Percentiles rank a stretch among this genome's conserved stretches.
Conservation (phyloP, 306 rosid genomes). For the Prunus mume region DNA sequence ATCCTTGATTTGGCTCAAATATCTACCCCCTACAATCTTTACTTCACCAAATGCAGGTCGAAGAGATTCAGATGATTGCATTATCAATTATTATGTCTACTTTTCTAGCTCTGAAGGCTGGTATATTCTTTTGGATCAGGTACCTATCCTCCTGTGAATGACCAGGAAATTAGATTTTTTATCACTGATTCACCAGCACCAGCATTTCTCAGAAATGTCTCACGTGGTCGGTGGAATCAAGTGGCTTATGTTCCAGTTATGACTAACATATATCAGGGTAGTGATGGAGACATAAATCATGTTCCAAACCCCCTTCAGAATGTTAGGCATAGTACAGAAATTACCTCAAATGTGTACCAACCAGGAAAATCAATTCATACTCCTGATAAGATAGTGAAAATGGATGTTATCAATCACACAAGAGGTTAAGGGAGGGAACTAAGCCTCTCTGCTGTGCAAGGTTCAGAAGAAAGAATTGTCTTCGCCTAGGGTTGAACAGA, state of each 20-base stretch:
- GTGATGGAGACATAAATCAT: background rate
- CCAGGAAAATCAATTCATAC: background rate
- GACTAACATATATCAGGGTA: background rate
- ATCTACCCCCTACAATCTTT: background rate
- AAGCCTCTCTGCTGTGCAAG: background rate
- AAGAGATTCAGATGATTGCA: background rate
- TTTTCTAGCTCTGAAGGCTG: background rate
- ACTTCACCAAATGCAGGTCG: background rate
- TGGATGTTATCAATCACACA: background rate
- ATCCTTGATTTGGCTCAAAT: too few species aligned
- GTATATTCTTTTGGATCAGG: background rate
- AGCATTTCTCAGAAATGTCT: background rate
- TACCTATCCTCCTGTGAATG: background rate
- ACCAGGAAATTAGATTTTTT: background rate
- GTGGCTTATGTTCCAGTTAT: background rate
- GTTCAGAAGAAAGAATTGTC: background rate
- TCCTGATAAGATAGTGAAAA: background rate
- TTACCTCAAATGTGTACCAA: background rate
- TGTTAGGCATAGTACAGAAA: background rate
- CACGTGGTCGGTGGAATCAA: background rate
- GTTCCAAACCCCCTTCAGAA: background rate
- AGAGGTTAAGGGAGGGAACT: background rate
- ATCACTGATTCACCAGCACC: background rate
- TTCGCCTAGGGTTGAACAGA: background rate
- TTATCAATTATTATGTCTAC: background rate